Evolutionary conservation across 1,139 yeast genomes (phyloP).

Genomic region (Yamadazyma diddensiae): DNA sequence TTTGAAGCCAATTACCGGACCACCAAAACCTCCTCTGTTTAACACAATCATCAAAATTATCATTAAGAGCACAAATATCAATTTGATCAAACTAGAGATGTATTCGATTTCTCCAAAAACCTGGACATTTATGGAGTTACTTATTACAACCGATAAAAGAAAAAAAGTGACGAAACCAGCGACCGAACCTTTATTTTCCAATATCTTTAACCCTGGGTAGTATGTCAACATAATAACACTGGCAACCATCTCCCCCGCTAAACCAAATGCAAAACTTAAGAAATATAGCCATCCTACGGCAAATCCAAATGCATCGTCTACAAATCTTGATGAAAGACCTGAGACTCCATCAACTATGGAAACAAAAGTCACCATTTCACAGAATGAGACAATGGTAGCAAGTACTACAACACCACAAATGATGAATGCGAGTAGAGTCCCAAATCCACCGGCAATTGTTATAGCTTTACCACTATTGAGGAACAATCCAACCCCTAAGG

Average conservation of each 20-base stretch:
- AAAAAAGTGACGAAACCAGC: conserved; percentile 70
- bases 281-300: conserved; percentile 79
- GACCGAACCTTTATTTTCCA: conserved; percentile 43
- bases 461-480: conserved; percentile 78
- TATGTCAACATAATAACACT: conserved; percentile 72
- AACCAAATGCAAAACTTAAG: conserved; percentile 66
- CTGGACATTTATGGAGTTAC: conserved; percentile 66
- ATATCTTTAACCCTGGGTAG: conserved; percentile 52
- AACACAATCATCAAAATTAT: conserved; percentile 64
- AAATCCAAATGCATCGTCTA: conserved; percentile 84
- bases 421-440: conserved; percentile 67
- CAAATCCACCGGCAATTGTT: conserved; percentile 79
- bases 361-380: conserved; percentile 83
- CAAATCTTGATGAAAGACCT: conserved; percentile 73
- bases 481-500: conserved; percentile 79
- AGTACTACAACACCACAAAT: conserved; percentile 67
- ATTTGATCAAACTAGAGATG: conserved; percentile 56
- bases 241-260: conserved; percentile 81
- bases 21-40: conserved; percentile 52
- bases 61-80: conserved; percentile 52
- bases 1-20: conserved; percentile 53
- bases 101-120: conserved; percentile 78
- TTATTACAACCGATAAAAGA: conserved; percentile 42
- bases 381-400: conserved; percentile 70
- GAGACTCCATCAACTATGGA: conserved; percentile 82